These are phyloP conservation scores for Blastomyces emzantsi DNA, from an alignment of 2,329 filamentous ascomycete genomes.

Conservation along the genomic window DNA sequence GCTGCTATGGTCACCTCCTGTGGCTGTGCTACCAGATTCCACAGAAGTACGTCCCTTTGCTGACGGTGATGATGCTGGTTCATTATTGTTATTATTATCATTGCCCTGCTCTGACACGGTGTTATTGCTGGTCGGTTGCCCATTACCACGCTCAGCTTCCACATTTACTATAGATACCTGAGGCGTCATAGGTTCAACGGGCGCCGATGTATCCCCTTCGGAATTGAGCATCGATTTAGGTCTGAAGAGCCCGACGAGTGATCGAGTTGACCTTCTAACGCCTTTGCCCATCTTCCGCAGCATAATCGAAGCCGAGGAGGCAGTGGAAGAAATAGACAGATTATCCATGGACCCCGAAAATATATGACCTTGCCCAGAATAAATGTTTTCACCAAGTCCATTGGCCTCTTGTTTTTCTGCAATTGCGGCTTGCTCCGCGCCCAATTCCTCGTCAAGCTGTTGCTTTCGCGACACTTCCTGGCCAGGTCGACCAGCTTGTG, in stretches of 20 bases:
- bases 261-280: conserved; percentile 90
- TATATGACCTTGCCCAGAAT: conserved; percentile 71
- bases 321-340: conserved; percentile 47
- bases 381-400: conserved; percentile 88
- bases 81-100: background rate
- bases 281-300: conserved; percentile 96
- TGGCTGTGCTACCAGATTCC: conserved; percentile 10
- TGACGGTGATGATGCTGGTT: background rate
- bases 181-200: conserved; percentile 60
- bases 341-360: conserved; percentile 94
- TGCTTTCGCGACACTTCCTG: conserved; percentile 56
- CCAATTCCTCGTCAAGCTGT: conserved; percentile 56
- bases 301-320: conserved; percentile 43
- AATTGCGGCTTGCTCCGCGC: conserved; percentile 85
- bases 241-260: conserved; percentile 85
- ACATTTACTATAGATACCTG: conserved; percentile 92
- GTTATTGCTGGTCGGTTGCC: conserved; percentile 51
- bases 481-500: conserved; percentile 37
- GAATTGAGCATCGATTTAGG: conserved; percentile 85
- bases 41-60: conserved; percentile 11
- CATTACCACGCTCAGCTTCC: conserved; percentile 78
- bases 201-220: conserved; percentile 53
- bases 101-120: background rate
- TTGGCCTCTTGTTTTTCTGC: conserved; percentile 85
- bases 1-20: conserved; percentile 39